These are phyloP conservation scores for Mentha longifolia DNA, from an alignment of 257 asterid genomes.

Conservation along the genomic window DNA sequence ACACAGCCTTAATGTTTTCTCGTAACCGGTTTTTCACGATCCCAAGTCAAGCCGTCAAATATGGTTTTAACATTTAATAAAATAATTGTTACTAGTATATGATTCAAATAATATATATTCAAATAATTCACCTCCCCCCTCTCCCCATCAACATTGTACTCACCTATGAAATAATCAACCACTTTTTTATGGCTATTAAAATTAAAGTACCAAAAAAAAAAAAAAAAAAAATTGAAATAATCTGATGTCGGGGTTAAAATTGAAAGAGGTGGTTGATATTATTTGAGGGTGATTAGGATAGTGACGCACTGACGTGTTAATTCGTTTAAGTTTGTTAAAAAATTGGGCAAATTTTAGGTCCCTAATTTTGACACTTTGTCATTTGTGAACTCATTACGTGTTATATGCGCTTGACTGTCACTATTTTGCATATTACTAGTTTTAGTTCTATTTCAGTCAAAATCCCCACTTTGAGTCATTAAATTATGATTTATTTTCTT, in stretches of 20 bases:
- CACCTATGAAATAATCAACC: background rate
- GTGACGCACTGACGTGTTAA: constrained; percentile 11
- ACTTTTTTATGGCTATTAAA: background rate
- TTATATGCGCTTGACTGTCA: background rate
- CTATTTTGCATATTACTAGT: background rate
- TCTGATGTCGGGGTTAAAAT: constrained; percentile 8
- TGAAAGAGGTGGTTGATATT: background rate
- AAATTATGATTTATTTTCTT: background rate
- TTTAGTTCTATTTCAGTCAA: background rate
- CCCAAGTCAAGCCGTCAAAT: constrained; percentile 22
- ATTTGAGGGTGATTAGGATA: background rate
- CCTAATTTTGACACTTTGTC: background rate
- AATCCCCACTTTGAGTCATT: background rate
- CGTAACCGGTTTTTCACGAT: background rate
- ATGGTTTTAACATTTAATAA: background rate
- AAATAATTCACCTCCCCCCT: constrained; percentile 2
- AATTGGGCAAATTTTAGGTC: background rate
- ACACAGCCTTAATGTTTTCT: background rate
- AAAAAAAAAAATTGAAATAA: background rate
- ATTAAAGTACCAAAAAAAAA: background rate
- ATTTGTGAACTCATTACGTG: background rate
- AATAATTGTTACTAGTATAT: background rate
- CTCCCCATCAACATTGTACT: background rate
- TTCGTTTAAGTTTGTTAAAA: background rate
- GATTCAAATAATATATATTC: background rate